Conservation (phyloP, 2,329 filamentous ascomycete species). For the Pseudogymnoascus sp. region DNA sequence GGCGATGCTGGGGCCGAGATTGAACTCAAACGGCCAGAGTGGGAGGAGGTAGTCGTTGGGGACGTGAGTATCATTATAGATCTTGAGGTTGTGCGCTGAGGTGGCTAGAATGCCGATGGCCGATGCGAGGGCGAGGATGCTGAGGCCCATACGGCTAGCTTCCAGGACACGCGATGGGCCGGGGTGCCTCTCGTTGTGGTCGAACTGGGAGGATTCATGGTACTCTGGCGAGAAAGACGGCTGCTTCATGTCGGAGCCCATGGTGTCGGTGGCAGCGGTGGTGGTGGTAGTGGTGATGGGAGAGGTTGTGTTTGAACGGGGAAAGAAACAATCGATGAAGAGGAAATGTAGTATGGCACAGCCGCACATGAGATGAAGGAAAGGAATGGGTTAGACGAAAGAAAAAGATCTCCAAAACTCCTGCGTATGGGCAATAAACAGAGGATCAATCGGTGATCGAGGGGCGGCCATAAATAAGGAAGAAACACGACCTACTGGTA, state of each 20-base stretch:
- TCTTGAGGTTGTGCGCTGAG: slow-evolving; percentile 44
- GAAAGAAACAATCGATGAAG: not conserved
- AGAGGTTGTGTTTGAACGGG: not conserved
- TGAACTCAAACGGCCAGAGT: slow-evolving; percentile 51
- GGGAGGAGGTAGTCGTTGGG: slow-evolving; percentile 42
- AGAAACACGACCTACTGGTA: slow-evolving; percentile 7
- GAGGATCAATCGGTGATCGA: slow-evolving; percentile 4
- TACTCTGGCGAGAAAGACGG: not conserved
- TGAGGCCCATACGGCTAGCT: slow-evolving; percentile 40
- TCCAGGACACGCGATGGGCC: slow-evolving; percentile 37
- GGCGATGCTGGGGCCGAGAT: slow-evolving; percentile 48
- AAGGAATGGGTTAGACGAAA: slow-evolving; percentile 15
- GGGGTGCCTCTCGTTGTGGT: slow-evolving; percentile 7
- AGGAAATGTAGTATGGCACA: slow-evolving; percentile 23
- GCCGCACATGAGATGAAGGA: slow-evolving; percentile 15
- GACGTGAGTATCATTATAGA: slow-evolving; percentile 48
- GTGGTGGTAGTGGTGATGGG: not conserved
- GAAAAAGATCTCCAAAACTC: not conserved
- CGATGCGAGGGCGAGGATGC: slow-evolving; percentile 42
- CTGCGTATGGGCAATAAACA: not conserved
- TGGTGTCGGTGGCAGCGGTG: not conserved
- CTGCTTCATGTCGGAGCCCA: slow-evolving; percentile 8
- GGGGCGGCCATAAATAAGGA: slow-evolving; percentile 8
- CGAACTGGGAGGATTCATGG: slow-evolving; percentile 9
- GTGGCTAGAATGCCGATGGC: slow-evolving; percentile 47